Evolutionary conservation across 140 eudicot species (phyloP).

Genomic region (Cichorium intybus): DNA sequence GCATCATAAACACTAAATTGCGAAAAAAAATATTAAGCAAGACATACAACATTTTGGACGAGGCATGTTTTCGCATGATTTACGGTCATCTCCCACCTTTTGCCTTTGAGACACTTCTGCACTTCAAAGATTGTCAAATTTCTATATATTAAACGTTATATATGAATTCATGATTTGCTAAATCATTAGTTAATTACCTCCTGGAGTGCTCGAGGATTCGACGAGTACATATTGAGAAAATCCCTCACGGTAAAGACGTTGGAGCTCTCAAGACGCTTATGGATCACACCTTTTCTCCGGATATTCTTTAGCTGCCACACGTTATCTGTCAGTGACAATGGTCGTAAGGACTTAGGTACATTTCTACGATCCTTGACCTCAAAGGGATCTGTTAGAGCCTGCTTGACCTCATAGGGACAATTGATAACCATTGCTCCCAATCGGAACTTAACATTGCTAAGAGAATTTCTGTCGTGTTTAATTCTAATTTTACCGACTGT

Average conservation of each 20-base stretch:
- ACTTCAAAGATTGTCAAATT: neutral
- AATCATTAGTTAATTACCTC: neutral
- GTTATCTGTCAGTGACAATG: neutral
- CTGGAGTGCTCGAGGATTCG: constrained; percentile 11
- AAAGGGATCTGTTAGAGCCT: constrained; percentile 20
- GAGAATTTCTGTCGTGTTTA: constrained; percentile 11
- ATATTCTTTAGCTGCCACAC: constrained; percentile 4
- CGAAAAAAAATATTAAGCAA: neutral
- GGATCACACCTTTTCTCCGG: neutral
- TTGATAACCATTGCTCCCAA: constrained; percentile 30
- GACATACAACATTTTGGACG: constrained; percentile 10
- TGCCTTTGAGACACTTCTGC: constrained; percentile 16
- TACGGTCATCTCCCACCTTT: constrained; percentile 5
- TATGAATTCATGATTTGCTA: neutral
- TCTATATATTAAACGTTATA: neutral
- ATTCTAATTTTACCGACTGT: constrained; percentile 17
- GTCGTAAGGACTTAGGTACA: neutral
- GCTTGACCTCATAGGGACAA: neutral
- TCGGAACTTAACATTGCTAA: constrained; percentile 14
- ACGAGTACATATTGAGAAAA: neutral
- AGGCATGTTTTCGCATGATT: constrained; percentile 25
- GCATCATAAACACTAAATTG: neutral
- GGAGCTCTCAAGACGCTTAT: neutral
- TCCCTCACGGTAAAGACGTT: neutral
- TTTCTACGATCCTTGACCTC: constrained; percentile 23